phyloP scores from a whole-genome alignment of 371 early-diverging fungal species.

The Syncephalastrum racemosum region DNA sequence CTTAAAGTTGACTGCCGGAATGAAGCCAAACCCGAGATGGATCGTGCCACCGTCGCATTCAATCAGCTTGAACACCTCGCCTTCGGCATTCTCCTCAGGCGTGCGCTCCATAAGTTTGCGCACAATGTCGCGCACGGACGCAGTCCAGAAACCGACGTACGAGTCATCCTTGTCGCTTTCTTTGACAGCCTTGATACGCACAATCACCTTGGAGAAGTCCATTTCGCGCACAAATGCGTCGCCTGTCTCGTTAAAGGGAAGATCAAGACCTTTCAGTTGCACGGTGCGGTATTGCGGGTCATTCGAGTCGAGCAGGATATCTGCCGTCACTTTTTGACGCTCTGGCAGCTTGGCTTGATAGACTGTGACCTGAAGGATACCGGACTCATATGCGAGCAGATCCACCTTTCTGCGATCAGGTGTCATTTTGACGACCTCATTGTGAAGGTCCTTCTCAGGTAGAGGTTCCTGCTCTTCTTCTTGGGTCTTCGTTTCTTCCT shows the following conservation, averaged over 20 bases:
- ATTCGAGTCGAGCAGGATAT: constrained; percentile 43
- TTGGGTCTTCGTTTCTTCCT: constrained; percentile 5
- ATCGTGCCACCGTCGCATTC: constrained; percentile 33
- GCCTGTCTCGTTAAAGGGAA: constrained; percentile 44
- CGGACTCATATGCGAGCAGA: constrained; percentile 43
- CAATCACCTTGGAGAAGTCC: constrained; percentile 43
- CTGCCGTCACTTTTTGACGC: constrained; percentile 22
- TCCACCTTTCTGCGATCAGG: constrained; percentile 30
- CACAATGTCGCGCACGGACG: constrained; percentile 30
- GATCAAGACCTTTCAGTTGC: constrained; percentile 34
- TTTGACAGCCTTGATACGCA: constrained; percentile 33
- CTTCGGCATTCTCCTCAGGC: constrained; percentile 22
- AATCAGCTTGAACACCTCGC: constrained; percentile 19
- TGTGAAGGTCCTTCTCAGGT: constrained; percentile 48
- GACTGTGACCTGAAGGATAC: constrained; percentile 42
- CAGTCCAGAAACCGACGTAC: constrained; percentile 18
- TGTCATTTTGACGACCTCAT: constrained; percentile 40
- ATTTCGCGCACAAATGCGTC: constrained; percentile 51
- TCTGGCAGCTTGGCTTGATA: constrained; percentile 30
- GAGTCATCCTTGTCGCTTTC: constrained; percentile 40
- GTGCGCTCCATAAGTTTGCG: constrained; percentile 28
- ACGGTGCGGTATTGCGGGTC: constrained; percentile 43
- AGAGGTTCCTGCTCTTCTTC: constrained; percentile 26
- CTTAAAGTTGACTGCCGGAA: constrained; percentile 45
- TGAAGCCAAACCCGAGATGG: constrained; percentile 36